Conservation (phyloP, 1,284 basidiomycete genomes). For the Ustanciosporium gigantosporum region DNA sequence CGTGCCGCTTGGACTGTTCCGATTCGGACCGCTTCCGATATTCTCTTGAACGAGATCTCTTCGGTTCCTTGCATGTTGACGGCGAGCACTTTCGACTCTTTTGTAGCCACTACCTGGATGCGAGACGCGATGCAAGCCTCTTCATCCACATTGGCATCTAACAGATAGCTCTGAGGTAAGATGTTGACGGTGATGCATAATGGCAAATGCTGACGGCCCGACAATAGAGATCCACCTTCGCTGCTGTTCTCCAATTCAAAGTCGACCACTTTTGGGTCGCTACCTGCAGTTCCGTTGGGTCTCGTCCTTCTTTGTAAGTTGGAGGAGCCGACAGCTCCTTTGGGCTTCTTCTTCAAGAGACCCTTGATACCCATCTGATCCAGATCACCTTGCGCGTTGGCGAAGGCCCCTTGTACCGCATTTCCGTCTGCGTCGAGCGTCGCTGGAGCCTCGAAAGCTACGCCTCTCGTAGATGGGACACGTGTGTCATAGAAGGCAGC, state of each 20-base stretch:
- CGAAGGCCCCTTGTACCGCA: constrained; percentile 19
- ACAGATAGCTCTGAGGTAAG: constrained; percentile 38
- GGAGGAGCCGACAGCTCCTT: not conserved
- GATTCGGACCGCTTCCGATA: constrained; percentile 29
- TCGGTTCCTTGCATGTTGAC: constrained; percentile 25
- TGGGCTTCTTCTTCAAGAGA: constrained; percentile 38
- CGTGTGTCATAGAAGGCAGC: constrained; percentile 48
- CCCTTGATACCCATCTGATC: constrained; percentile 49
- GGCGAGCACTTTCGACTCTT: constrained; percentile 30
- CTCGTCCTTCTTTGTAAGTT: not conserved
- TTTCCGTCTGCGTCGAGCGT: constrained; percentile 28
- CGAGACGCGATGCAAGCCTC: constrained; percentile 38
- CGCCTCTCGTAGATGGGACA: constrained; percentile 43
- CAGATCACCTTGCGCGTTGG: constrained; percentile 28
- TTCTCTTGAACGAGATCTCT: constrained; percentile 32
- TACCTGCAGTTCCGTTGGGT: not conserved
- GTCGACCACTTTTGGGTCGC: constrained; percentile 37
- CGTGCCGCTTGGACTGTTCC: constrained; percentile 29
- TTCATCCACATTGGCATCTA: constrained; percentile 51
- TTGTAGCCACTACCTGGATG: constrained; percentile 41
- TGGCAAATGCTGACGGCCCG: constrained; percentile 44
- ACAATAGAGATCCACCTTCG: constrained; percentile 33
- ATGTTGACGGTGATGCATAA: constrained; percentile 53
- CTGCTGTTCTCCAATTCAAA: constrained; percentile 49
- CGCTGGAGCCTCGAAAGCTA: constrained; percentile 44